These are phyloP conservation scores for Trametes versicolor DNA, from an alignment of 1,284 basidiomycete species.

Conservation along the genomic window DNA sequence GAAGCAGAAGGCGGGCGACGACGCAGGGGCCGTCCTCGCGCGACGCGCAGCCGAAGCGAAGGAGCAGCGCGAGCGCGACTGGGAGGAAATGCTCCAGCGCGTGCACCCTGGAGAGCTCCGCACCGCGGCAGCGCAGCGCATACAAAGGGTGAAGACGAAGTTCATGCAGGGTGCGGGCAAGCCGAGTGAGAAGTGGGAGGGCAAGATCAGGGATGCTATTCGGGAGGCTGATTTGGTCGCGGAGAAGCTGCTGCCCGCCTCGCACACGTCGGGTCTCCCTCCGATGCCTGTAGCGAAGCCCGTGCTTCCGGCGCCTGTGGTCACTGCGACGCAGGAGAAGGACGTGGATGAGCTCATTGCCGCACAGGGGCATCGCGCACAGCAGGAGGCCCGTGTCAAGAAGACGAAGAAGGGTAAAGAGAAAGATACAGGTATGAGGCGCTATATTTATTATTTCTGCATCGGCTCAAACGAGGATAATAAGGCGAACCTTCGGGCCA, in stretches of 20 bases:
- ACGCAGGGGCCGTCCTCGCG: constrained; percentile 60
- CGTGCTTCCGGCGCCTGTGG: constrained; percentile 47
- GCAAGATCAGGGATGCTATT: constrained; percentile 63
- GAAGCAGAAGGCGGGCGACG: constrained; percentile 58
- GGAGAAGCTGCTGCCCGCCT: constrained; percentile 49
- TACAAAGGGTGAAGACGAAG: constrained; percentile 61
- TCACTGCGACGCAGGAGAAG: constrained; percentile 57
- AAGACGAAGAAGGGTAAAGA: constrained; percentile 52
- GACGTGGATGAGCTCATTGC: constrained; percentile 64
- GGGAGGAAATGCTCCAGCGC: constrained; percentile 64
- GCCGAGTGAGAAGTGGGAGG: constrained; percentile 67
- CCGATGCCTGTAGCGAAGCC: constrained; percentile 34
- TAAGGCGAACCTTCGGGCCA: constrained; percentile 18
- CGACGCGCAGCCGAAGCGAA: constrained; percentile 68
- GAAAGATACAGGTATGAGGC: constrained; percentile 39
- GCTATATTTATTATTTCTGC: background rate
- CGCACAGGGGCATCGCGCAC: constrained; percentile 60
- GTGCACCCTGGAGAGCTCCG: constrained; percentile 63
- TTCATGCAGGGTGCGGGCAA: constrained; percentile 65
- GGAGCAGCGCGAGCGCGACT: constrained; percentile 66
- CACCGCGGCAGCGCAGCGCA: constrained; percentile 56
- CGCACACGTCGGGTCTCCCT: constrained; percentile 35
- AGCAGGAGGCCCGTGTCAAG: constrained; percentile 41
- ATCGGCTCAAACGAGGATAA: background rate
- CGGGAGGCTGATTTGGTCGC: constrained; percentile 61